Percentiles rank a stretch among this genome's conserved stretches.
Evolutionary conservation across 1,284 basidiomycete species (phyloP).

Genomic region (Cutaneotrichosporon cavernicola): DNA sequence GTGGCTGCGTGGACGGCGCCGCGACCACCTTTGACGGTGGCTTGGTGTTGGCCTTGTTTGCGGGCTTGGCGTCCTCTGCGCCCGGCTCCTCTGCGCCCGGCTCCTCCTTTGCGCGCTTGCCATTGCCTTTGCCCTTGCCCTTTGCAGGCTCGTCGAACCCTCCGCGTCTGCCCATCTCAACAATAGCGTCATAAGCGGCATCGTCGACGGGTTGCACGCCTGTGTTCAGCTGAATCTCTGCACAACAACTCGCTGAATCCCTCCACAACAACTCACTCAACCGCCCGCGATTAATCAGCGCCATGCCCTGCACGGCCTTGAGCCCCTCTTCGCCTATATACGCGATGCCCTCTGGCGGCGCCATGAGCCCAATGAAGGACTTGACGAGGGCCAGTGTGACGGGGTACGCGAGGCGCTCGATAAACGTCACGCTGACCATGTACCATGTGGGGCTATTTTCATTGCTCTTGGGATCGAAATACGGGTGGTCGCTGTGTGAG

Average conservation of each 20-base stretch:
- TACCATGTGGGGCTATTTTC: conserved; percentile 80
- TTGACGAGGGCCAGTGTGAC: conserved; percentile 77
- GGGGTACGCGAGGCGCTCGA: conserved; percentile 66
- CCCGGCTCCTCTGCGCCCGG: neutral
- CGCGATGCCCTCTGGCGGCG: conserved; percentile 59
- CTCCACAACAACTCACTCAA: conserved; percentile 62
- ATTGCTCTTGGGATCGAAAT: conserved; percentile 82
- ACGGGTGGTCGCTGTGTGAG: conserved; percentile 63
- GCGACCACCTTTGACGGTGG: neutral
- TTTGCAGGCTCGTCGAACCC: conserved; percentile 40
- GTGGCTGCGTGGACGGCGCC: neutral
- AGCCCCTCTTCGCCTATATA: conserved; percentile 66
- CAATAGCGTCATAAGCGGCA: conserved; percentile 68
- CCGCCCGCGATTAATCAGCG: conserved; percentile 76
- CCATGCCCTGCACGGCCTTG: conserved; percentile 65
- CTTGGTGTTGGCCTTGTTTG: neutral
- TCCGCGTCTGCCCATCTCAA: conserved; percentile 67
- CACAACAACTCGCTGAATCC: conserved; percentile 58
- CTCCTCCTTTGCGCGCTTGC: conserved; percentile 11
- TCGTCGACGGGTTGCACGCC: conserved; percentile 67
- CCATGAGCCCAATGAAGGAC: conserved; percentile 57
- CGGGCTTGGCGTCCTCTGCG: conserved; percentile 4
- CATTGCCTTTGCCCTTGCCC: neutral
- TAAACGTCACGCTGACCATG: conserved; percentile 77
- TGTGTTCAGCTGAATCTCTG: conserved; percentile 16